Evolutionary conservation across 345 rosid genomes (phyloP), one percentile per base, ranked within the genome.

Genomic region (Erysimum cheiranthoides): DNA sequence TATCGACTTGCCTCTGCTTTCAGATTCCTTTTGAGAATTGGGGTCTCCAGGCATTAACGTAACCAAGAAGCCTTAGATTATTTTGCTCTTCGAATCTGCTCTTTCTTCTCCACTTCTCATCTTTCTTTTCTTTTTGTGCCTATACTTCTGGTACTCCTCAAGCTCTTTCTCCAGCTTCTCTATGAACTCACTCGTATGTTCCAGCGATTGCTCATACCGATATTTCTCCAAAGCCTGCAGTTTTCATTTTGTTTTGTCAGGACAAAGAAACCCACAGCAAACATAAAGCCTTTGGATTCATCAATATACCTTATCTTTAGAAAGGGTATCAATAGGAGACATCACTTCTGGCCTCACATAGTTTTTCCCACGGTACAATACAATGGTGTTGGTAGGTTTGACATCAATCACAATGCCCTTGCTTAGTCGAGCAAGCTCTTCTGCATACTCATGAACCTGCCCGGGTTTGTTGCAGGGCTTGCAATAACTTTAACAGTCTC

Each of bases 401-500:
- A 88, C 81, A 80, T 91, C 97, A 79, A 93, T 88, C 34, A 82
- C 92, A 21, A 91, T 88, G 73, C 97, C 97, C 78, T 86, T 90
- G 78, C 96, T 91, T 47, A 93, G 79, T 62, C 89, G 84, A 47
- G 93, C 79, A 76, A 93, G 93, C 78, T 90, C 97, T 65, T 86
- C 85, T 28, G 97, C 97, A 82, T 87, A 91, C 77, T 87, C 93
- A 67, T 87, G 87, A 79, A 93, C 75, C 80, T 93, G 88, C 46
- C 97, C 94, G 1, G 89, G 93, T 72, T 70, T 83, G 85, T 78
- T 83, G 84, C 97, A 93, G 51, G 98, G 96, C 78, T 79, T 91
- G 91, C 97, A 91, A 79, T 80, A 84, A 93, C 89, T 85, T 89
- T 93, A 65, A 91, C 94, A 10, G 98, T 91, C 83, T 93, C 98